phyloP scores from a whole-genome alignment of 2,329 filamentous ascomycete genomes.

The Zymoseptoria ardabiliae region DNA sequence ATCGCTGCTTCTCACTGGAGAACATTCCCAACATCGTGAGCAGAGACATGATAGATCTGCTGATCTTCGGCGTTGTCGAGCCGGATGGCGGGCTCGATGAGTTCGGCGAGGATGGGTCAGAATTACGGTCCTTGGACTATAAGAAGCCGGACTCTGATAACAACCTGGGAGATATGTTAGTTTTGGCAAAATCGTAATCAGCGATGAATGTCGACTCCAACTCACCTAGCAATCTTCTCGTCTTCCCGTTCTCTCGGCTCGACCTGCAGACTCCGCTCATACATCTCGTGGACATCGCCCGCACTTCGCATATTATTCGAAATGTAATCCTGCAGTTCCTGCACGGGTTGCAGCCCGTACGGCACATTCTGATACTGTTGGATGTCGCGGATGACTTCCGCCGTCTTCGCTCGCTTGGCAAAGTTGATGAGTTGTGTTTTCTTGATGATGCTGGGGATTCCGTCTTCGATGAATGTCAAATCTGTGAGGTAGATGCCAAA shows the following conservation, averaged over 20 bases:
- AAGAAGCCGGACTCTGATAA: constrained; percentile 50
- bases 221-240: constrained; percentile 97
- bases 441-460: constrained; percentile 92
- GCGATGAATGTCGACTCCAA: constrained; percentile 12
- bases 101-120: neutral
- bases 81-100: neutral
- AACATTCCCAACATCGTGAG: neutral
- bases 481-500: constrained; percentile 98
- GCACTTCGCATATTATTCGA: constrained; percentile 92
- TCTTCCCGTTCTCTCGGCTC: constrained; percentile 96
- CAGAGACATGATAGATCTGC: neutral
- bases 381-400: constrained; percentile 95
- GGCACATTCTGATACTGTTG: constrained; percentile 98
- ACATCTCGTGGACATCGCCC: constrained; percentile 98
- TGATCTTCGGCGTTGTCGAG: neutral
- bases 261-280: constrained; percentile 88
- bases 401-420: constrained; percentile 94
- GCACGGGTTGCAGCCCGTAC: constrained; percentile 83
- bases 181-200: neutral
- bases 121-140: constrained; percentile 25
- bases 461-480: constrained; percentile 96
- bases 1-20: neutral
- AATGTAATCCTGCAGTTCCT: constrained; percentile 93
- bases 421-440: constrained; percentile 98
- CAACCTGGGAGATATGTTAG: constrained; percentile 34